phyloP scores from a whole-genome alignment of 2,329 filamentous ascomycete genomes.

The Colletotrichum aenigma region DNA sequence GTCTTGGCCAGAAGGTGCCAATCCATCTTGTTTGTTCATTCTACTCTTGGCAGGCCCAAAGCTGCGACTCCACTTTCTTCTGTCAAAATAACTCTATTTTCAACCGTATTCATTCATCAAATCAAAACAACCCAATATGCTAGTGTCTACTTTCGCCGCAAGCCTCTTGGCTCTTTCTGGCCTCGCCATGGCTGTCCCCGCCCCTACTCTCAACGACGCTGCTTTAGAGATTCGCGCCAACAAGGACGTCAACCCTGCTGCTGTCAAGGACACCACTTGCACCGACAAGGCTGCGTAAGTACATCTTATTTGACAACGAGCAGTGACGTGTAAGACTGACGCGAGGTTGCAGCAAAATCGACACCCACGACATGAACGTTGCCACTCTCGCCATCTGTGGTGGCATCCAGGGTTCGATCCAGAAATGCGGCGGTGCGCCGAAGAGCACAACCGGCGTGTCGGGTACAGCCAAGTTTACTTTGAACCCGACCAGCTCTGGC shows the following conservation, averaged over 20 bases:
- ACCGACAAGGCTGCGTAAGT: background rate
- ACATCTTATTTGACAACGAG: too few species aligned
- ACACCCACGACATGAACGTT: slow-evolving; percentile 53
- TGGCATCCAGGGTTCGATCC: slow-evolving; percentile 50
- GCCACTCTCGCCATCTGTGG: slow-evolving; percentile 53
- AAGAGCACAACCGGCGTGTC: slow-evolving; percentile 46
- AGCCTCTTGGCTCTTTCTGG: background rate
- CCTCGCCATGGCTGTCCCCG: background rate
- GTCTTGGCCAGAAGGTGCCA: background rate
- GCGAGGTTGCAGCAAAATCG: slow-evolving; percentile 34
- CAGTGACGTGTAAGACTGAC: background rate
- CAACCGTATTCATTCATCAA: background rate
- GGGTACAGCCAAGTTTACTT: slow-evolving; percentile 51
- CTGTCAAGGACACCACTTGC: slow-evolving; percentile 6
- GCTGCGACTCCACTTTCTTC: background rate
- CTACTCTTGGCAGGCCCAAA: background rate
- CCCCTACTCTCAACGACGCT: background rate
- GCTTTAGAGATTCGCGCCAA: background rate
- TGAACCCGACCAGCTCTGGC: slow-evolving; percentile 43
- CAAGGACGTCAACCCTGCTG: background rate
- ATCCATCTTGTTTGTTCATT: background rate
- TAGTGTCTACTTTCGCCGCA: background rate
- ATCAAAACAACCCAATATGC: background rate
- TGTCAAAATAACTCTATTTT: background rate
- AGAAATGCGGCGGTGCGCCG: slow-evolving; percentile 47